These are phyloP conservation scores for Lactarius hatsudake DNA, from an alignment of 768 basidiomycete species.

Conservation along the genomic window DNA sequence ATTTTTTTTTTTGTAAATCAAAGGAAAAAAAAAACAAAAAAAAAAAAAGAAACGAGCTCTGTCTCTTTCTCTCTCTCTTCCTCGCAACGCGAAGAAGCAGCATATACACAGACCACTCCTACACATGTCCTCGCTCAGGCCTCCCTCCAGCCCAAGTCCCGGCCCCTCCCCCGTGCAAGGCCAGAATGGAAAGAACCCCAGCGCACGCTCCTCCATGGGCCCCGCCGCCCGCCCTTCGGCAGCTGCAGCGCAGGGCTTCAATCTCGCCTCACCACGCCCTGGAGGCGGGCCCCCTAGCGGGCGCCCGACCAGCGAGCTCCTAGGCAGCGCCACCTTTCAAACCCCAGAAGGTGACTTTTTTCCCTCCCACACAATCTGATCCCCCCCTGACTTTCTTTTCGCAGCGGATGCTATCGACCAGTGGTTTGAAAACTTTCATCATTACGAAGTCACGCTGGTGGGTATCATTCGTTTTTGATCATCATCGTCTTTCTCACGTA, in stretches of 20 bases:
- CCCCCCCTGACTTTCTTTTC: not conserved
- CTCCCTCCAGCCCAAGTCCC: constrained; percentile 72
- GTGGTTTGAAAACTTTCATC: constrained; percentile 98
- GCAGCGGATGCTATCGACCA: constrained; percentile 95
- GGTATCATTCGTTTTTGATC: constrained; percentile 26
- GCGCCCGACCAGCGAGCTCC: constrained; percentile 82
- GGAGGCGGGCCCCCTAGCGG: constrained; percentile 56
- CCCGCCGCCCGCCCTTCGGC: constrained; percentile 46
- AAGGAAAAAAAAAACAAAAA: too few relatives aligned
- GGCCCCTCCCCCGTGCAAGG: constrained; percentile 66
- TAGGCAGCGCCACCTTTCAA: constrained; percentile 79
- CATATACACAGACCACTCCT: too few relatives aligned
- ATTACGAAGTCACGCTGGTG: constrained; percentile 88
- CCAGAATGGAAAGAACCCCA: constrained; percentile 55
- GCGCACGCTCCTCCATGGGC: constrained; percentile 75
- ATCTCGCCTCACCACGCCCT: constrained; percentile 72
- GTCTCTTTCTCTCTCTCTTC: not conserved
- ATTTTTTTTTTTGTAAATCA: not conserved
- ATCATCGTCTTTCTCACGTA: not conserved
- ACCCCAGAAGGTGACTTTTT: constrained; percentile 69
- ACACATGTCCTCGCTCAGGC: constrained; percentile 57
- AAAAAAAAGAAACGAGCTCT: not conserved
- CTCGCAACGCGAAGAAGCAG: constrained; percentile 8
- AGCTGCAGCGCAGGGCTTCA: constrained; percentile 50
- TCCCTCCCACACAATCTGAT: not conserved